Percentiles rank a stretch among this genome's conserved stretches.
phyloP scores from a whole-genome alignment of 2,329 filamentous ascomycete genomes.

The Ceratocystis cacaofunesta region DNA sequence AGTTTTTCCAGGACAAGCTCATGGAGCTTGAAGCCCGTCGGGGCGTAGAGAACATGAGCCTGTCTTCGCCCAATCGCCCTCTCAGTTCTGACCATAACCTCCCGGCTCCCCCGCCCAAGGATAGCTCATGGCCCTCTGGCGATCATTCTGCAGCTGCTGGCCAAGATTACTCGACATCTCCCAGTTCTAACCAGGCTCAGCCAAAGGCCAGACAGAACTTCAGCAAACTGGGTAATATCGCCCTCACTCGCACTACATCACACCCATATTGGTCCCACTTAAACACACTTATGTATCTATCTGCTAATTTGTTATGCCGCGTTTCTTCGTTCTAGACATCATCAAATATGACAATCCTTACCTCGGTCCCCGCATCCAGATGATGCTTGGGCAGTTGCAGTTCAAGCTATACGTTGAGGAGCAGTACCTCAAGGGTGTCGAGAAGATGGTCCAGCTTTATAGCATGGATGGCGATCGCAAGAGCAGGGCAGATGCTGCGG shows the following conservation, averaged over 20 bases:
- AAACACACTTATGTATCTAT: not conserved
- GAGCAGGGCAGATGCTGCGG: constrained; percentile 84
- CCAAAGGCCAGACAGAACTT: constrained; percentile 77
- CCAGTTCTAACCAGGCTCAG: constrained; percentile 33
- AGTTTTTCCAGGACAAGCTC: constrained; percentile 89
- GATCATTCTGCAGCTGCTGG: constrained; percentile 43
- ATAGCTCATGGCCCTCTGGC: constrained; percentile 61
- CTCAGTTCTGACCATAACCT: constrained; percentile 34
- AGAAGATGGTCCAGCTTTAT: constrained; percentile 98
- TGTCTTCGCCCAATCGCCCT: constrained; percentile 36
- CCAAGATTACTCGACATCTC: constrained; percentile 46
- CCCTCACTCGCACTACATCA: not conserved
- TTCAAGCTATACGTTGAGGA: constrained; percentile 99
- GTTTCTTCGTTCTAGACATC: constrained; percentile 46
- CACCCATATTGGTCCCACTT: no score
- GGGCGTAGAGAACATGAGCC: constrained; percentile 51
- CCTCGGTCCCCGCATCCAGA: constrained; percentile 90
- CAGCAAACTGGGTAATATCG: constrained; percentile 75
- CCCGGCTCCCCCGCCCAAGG: constrained; percentile 61
- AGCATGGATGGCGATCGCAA: constrained; percentile 95
- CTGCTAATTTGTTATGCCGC: not conserved
- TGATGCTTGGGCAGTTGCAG: constrained; percentile 96
- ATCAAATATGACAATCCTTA: constrained; percentile 98
- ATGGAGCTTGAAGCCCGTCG: constrained; percentile 73
- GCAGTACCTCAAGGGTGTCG: constrained; percentile 95